Percentiles rank a stretch among this genome's conserved stretches.
phyloP scores from a whole-genome alignment of 148 eudicot genomes.

The Persicaria tinctoria region DNA sequence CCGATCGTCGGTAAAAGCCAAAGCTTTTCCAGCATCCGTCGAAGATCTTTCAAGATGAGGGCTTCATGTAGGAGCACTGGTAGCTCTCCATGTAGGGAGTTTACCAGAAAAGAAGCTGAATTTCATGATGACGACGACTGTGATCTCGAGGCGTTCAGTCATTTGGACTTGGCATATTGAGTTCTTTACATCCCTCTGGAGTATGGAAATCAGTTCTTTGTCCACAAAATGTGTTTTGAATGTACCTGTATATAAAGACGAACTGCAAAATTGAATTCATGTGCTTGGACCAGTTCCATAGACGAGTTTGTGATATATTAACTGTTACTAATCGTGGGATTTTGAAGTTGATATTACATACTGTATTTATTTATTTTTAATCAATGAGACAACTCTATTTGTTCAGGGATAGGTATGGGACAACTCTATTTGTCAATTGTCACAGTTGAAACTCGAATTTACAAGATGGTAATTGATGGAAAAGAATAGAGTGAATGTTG shows the following conservation, averaged over 20 bases:
- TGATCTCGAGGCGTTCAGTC: conserved; percentile 52
- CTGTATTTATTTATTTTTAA: background rate
- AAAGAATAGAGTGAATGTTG: background rate
- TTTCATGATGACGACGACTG: background rate
- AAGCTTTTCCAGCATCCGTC: conserved; percentile 38
- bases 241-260: background rate
- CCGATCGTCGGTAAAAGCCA: conserved; percentile 85
- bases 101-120: conserved; percentile 6
- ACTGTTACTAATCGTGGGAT: background rate
- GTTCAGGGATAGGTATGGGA: background rate
- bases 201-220: background rate
- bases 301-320: background rate
- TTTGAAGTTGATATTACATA: too few relatives aligned
- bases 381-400: background rate
- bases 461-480: too few relatives aligned
- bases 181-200: background rate
- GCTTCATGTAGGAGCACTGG: conserved; percentile 60
- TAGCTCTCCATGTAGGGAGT: conserved; percentile 44
- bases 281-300: background rate
- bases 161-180: conserved; percentile 41
- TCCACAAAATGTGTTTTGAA: background rate
- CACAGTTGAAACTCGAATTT: too few relatives aligned
- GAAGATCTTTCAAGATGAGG: conserved; percentile 29
- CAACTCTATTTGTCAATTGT: too few relatives aligned
- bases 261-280: background rate